Evolutionary conservation across 305 asterid genomes (phyloP), one percentile per base, ranked within the genome.

Genomic region (Fraxinus sp.): DNA sequence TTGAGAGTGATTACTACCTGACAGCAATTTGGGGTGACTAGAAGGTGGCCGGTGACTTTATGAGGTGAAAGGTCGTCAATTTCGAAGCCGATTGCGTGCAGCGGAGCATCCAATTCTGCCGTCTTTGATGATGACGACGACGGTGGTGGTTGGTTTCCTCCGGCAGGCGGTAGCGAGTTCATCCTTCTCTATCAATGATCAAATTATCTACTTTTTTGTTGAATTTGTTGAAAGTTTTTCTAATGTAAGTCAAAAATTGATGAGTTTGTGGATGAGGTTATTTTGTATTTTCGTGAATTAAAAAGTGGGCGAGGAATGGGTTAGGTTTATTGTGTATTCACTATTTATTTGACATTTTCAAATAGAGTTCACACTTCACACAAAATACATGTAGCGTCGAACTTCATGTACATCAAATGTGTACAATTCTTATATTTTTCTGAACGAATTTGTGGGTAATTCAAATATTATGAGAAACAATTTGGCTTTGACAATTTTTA

Each of bases 1-100:
- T n/a, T 66, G 36, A 66, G n/a, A 64, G 8, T 10, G 36, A 66
- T 66, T 10, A 24, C 73, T 66, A 66, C 73, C 85, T 85, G 86
- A 41, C 86, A 85, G 72, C 88, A 85, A 11, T 39, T 76, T 1
- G 81, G 81, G 16, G 86, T 85, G 75, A 85, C 86, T n/a, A 8
- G 74, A 2, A 85, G 83, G 24, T 83, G 84, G 33, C 88, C 86
- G 3, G 80, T 24, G 75, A 85, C 76, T 72, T 79, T 85, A 24
- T 52, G 73, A 59, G 86, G 36, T 70, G 88, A 75, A 33, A 85
- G 66, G 52, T 75, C 81, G 9, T 76, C 80, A 6, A 82, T 66
- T 77, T 71, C 79, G 74, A 85, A 82, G 20, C 88, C 86, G 55
- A 85, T 64, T 4, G 76, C 83, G 57, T 78, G 74, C 46, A 85